A percentile compares a stretch with the other conserved stretches of the same genome.
phyloP scores from a whole-genome alignment of 129 eudicot genomes.

The Flaveria bidentis region DNA sequence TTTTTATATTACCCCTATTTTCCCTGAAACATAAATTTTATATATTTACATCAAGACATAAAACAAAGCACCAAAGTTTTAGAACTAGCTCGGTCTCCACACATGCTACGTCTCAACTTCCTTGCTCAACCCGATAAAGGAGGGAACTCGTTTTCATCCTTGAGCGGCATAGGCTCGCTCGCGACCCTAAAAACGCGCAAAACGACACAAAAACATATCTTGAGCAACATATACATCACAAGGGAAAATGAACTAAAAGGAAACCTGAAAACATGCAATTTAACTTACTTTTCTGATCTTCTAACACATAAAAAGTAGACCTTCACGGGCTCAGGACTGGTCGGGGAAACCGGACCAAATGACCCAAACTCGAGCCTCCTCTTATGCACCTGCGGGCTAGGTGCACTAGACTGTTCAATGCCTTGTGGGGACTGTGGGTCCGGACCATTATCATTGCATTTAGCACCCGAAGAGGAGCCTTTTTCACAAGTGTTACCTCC shows the following conservation, averaged over 20 bases:
- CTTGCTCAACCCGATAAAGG: constrained; percentile 45
- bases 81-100: constrained; percentile 4
- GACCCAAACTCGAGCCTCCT: constrained; percentile 53
- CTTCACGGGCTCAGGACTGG: neutral
- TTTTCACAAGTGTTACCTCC: neutral
- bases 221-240: neutral
- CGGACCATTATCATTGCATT: neutral
- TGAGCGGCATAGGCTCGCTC: constrained; percentile 35
- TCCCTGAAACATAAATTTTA: neutral
- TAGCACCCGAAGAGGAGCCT: constrained; percentile 4
- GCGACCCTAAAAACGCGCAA: constrained; percentile 46
- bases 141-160: constrained; percentile 74
- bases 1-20: neutral
- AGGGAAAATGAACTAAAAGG: neutral
- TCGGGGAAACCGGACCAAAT: constrained; percentile 31
- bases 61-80: neutral
- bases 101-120: constrained; percentile 2
- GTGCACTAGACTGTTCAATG: constrained; percentile 20
- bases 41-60: neutral
- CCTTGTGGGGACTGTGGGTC: constrained; percentile 26
- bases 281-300: constrained; percentile 30
- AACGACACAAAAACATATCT: neutral
- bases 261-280: neutral
- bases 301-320: neutral
- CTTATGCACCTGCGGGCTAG: neutral